Conservation (phyloP, 1,284 basidiomycete genomes). For the Ceratobasidium theobromae region DNA sequence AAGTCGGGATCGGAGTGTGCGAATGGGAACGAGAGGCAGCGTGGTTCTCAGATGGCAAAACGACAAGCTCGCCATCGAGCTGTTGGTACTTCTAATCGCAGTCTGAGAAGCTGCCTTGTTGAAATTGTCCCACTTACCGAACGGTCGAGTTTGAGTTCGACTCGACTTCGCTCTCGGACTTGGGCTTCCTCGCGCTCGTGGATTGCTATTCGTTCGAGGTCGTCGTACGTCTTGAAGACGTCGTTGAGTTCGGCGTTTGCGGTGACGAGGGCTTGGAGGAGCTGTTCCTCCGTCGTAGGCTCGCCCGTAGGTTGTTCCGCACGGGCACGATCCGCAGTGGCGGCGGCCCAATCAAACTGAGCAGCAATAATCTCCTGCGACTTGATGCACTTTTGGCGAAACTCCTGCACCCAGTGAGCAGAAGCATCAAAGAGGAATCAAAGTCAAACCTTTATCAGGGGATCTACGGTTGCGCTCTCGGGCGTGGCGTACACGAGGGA, state of each 20-base stretch:
- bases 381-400: conserved; percentile 64
- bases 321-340: conserved; percentile 64
- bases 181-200: conserved; percentile 51
- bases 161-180: conserved; percentile 61
- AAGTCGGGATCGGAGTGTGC: not conserved
- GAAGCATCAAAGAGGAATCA: not conserved
- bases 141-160: conserved; percentile 57
- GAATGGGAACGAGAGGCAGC: conserved; percentile 21
- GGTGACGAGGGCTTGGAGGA: conserved; percentile 60
- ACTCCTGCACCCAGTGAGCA: conserved; percentile 55
- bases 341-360: conserved; percentile 77
- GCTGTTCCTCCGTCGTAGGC: conserved; percentile 45
- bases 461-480: conserved; percentile 58
- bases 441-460: conserved; percentile 61
- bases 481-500: conserved; percentile 64
- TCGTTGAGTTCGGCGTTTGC: conserved; percentile 61
- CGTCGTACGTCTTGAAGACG: conserved; percentile 58
- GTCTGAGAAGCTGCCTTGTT: not conserved
- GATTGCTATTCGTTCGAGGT: conserved; percentile 63
- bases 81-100: conserved; percentile 41
- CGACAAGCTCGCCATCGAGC: conserved; percentile 21
- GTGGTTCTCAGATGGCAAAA: not conserved
- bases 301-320: conserved; percentile 1
- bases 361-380: conserved; percentile 73
- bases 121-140: conserved; percentile 47